Percentiles rank a stretch among this genome's conserved stretches.
Evolutionary conservation across 2,329 filamentous ascomycete species (phyloP).

Genomic region (Botryotinia convoluta): DNA sequence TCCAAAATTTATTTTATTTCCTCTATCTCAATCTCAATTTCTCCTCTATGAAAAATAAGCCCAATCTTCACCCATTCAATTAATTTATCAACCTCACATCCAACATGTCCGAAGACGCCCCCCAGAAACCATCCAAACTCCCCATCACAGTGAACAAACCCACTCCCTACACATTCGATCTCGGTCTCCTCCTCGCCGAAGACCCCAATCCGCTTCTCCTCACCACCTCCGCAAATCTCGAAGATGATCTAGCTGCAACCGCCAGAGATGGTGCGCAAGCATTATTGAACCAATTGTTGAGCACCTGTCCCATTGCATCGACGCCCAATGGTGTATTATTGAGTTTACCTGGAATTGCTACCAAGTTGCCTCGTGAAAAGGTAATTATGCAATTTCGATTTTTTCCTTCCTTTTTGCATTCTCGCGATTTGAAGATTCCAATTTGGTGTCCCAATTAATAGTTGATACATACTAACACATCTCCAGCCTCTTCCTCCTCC

Average conservation of each 20-base stretch:
- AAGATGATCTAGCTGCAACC: constrained; percentile 66
- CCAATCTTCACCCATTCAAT: constrained; percentile 14
- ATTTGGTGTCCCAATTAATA: neutral
- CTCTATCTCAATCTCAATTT: constrained; percentile 12
- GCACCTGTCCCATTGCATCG: constrained; percentile 75
- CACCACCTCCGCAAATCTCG: constrained; percentile 50
- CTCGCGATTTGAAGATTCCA: neutral
- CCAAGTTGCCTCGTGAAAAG: constrained; percentile 83
- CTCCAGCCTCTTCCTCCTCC: constrained; percentile 68
- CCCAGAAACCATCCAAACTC: constrained; percentile 40
- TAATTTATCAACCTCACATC: constrained; percentile 2
- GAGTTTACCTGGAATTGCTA: constrained; percentile 67
- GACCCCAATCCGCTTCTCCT: constrained; percentile 80
- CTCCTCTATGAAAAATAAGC: constrained; percentile 11
- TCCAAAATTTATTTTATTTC: constrained; percentile 23
- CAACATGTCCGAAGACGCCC: constrained; percentile 19
- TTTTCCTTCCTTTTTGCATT: constrained; percentile 15
- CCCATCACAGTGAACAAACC: constrained; percentile 72
- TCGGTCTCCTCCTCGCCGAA: constrained; percentile 79
- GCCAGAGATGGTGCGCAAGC: constrained; percentile 89
- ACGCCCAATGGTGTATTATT: constrained; percentile 71
- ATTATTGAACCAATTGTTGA: constrained; percentile 91
- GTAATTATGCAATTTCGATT: constrained; percentile 22
- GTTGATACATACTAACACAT: constrained; percentile 10
- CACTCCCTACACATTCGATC: constrained; percentile 88